These are phyloP conservation scores for Moniliophthora roreri DNA, from an alignment of 1,284 basidiomycete species.

Conservation along the genomic window DNA sequence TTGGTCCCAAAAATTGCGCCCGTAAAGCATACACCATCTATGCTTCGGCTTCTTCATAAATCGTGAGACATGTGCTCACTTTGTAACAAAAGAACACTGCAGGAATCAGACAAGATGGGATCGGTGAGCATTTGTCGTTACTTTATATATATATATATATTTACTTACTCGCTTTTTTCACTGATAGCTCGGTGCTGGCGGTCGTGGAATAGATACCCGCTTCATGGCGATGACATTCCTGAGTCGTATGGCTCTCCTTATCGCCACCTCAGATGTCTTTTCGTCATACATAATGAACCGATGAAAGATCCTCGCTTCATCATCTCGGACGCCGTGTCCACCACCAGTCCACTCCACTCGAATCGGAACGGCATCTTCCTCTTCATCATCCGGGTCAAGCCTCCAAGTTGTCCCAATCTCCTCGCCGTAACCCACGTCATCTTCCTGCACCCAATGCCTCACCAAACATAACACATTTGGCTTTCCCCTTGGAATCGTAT, in stretches of 20 bases:
- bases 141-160: no score
- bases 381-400: no score
- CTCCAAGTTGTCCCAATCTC: background rate
- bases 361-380: no score
- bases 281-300: constrained; percentile 8
- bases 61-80: no score
- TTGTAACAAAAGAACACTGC: no score
- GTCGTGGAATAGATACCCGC: constrained; percentile 7
- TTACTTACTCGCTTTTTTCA: no score
- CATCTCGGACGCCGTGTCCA: background rate
- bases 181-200: no score
- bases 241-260: background rate
- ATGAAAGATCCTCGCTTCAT: background rate
- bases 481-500: constrained; percentile 9
- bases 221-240: background rate
- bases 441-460: background rate
- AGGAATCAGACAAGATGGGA: no score
- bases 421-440: background rate
- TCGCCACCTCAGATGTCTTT: background rate
- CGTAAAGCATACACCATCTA: no score
- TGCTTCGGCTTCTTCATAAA: no score
- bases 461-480: constrained; percentile 3
- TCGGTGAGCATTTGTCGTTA: no score
- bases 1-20: no score
- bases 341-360: constrained; percentile 1